phyloP scores from a whole-genome alignment of 495 filamentous ascomycete genomes.

The Aspergillus nanangensis region DNA sequence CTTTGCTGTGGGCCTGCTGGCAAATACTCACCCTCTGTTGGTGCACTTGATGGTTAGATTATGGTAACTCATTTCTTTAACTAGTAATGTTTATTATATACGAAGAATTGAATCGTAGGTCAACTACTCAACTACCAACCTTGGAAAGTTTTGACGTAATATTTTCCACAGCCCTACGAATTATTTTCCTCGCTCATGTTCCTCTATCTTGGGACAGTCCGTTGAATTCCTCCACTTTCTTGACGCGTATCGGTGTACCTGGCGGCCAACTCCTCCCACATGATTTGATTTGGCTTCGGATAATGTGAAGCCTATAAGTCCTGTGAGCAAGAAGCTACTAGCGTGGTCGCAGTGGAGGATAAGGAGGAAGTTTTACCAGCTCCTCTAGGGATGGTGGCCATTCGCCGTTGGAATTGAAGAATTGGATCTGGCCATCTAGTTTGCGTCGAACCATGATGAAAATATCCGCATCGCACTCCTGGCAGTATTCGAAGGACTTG shows the following conservation, averaged over 20 bases:
- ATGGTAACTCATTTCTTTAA: too few relatives aligned
- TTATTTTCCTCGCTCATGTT: neutral
- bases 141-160: neutral
- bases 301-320: neutral
- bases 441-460: neutral
- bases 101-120: too few relatives aligned
- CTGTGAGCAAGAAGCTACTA: neutral
- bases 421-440: neutral
- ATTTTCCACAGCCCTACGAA: neutral
- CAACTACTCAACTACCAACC: too few relatives aligned
- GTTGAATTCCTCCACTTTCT: neutral
- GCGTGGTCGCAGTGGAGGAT: neutral
- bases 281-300: neutral
- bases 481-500: neutral
- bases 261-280: neutral
- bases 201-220: neutral
- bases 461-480: constrained; percentile 1
- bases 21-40: too few relatives aligned
- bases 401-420: neutral
- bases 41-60: too few relatives aligned
- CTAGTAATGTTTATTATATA: too few relatives aligned
- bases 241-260: neutral
- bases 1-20: too few relatives aligned
- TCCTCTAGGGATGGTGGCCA: neutral
- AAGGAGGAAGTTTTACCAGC: neutral